These are phyloP conservation scores for Oligophagozyma castellii DNA, from an alignment of 1,139 yeast species.

Conservation along the genomic window DNA sequence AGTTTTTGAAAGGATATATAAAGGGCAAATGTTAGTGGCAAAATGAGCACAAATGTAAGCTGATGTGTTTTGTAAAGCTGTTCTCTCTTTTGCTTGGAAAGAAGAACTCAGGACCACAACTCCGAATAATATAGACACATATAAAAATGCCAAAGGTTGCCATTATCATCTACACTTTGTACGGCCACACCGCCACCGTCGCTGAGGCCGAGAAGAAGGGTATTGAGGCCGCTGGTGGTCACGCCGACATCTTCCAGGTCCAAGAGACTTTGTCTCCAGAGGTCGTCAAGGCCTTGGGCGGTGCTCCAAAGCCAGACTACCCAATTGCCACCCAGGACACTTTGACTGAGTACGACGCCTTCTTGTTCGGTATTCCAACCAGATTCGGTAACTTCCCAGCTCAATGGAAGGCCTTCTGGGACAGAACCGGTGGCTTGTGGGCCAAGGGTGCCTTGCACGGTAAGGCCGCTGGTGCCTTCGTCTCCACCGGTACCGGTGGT, in stretches of 20 bases:
- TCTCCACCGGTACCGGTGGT: slow-evolving; percentile 71
- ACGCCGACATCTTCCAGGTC: slow-evolving; percentile 60
- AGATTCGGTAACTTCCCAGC: slow-evolving; percentile 75
- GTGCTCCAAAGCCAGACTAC: slow-evolving; percentile 53
- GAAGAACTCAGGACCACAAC: not conserved
- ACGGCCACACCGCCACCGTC: slow-evolving; percentile 60
- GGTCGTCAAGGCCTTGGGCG: slow-evolving; percentile 46
- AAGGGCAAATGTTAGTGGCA: too few species aligned
- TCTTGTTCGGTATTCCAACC: slow-evolving; percentile 72
- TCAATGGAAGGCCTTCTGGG: slow-evolving; percentile 75
- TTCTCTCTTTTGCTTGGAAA: not conserved
- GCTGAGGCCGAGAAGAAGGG: slow-evolving; percentile 65
- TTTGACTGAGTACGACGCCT: slow-evolving; percentile 53
- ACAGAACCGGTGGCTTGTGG: slow-evolving; percentile 74
- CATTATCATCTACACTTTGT: slow-evolving; percentile 67
- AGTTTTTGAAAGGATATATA: too few species aligned
- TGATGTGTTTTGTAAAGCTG: not conserved
- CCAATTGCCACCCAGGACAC: slow-evolving; percentile 57
- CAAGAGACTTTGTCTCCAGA: slow-evolving; percentile 65
- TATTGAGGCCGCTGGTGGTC: slow-evolving; percentile 59
- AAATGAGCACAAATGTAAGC: too few species aligned
- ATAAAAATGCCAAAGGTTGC: slow-evolving; percentile 23
- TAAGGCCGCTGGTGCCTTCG: slow-evolving; percentile 64
- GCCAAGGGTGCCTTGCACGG: slow-evolving; percentile 61
- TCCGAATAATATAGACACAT: slow-evolving; percentile 1